These are phyloP conservation scores for Haematococcus sp. DNA, from an alignment of 139 green algal genomes.

Conservation along the genomic window DNA sequence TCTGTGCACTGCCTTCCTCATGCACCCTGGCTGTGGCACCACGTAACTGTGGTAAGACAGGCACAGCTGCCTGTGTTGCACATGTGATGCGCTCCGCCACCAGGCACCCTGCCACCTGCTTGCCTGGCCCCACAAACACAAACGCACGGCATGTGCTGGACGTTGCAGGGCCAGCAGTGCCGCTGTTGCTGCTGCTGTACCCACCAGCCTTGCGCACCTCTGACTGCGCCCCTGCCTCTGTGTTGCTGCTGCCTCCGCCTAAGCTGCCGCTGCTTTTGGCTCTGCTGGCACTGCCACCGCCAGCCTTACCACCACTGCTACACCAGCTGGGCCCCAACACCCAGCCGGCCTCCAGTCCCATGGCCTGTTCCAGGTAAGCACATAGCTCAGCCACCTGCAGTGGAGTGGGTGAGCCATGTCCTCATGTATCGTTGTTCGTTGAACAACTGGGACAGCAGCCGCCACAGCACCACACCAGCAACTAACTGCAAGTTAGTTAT, in stretches of 20 bases:
- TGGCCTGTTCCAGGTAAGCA: conserved; percentile 1
- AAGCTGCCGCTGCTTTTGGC: neutral
- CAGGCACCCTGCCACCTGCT: no score
- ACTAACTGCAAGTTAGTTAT: no score
- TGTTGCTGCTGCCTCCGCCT: neutral
- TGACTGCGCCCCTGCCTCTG: neutral
- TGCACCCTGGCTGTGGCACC: no score
- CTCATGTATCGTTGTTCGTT: no score
- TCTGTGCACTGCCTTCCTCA: no score
- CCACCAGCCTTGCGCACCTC: neutral
- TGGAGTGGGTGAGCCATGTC: no score
- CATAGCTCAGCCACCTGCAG: conserved; percentile 18
- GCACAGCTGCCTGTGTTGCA: neutral
- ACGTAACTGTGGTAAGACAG: neutral
- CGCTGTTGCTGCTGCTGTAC: neutral
- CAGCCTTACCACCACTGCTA: neutral
- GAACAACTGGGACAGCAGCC: no score
- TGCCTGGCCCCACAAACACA: neutral
- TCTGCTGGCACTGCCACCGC: neutral
- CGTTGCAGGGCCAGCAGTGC: neutral
- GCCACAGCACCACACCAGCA: no score
- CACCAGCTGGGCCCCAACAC: conserved; percentile 21
- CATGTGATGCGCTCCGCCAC: neutral
- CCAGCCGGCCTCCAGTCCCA: conserved; percentile 16
- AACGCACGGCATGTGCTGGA: neutral